phyloP scores from a whole-genome alignment of 176 grass and related monocot genomes.

The Olyra latifolia region DNA sequence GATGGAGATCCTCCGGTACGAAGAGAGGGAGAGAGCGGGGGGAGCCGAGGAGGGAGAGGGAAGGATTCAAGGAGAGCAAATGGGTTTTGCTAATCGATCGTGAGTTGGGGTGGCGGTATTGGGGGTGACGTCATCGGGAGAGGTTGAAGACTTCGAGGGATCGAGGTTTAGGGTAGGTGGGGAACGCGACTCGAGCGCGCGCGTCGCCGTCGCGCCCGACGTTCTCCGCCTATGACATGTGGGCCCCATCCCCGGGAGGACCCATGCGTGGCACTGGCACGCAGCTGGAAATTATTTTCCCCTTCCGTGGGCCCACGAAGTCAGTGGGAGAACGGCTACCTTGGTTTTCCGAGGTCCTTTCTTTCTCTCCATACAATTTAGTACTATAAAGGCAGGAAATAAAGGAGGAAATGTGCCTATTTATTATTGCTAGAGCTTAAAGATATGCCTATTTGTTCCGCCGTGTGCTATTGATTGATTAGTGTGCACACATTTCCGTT shows the following conservation, averaged over 20 bases:
- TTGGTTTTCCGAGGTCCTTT: background rate
- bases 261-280: background rate
- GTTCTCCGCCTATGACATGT: background rate
- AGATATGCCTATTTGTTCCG: background rate
- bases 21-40: background rate
- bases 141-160: background rate
- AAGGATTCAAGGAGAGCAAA: background rate
- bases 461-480: background rate
- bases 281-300: too few relatives aligned
- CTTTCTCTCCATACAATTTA: background rate
- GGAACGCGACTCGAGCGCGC: slow-evolving; percentile 20
- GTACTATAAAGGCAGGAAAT: too few relatives aligned
- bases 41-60: background rate
- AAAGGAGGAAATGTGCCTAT: background rate
- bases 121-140: background rate
- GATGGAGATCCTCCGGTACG: background rate
- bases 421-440: background rate
- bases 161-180: slow-evolving; percentile 28
- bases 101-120: background rate
- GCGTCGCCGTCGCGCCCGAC: background rate
- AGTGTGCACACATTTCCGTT: background rate
- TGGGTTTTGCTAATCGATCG: background rate
- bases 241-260: background rate
- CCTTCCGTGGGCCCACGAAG: too few relatives aligned
- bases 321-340: background rate